Evolutionary conservation across 2,329 filamentous ascomycete genomes (phyloP).

Genomic region (Coniochaeta ligniaria): DNA sequence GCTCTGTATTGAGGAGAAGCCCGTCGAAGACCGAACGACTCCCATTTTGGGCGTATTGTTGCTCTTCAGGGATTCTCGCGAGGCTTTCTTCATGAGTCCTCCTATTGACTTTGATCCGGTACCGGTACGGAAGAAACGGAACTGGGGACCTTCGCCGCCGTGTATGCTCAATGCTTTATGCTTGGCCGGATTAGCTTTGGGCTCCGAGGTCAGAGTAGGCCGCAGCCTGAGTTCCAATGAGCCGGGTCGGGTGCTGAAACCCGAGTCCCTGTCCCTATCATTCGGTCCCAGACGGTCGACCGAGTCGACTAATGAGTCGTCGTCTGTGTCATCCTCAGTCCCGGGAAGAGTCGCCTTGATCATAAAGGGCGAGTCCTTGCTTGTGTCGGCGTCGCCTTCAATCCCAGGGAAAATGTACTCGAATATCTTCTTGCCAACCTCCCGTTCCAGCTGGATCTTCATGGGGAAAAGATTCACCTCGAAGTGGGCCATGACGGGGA

Average conservation of each 20-base stretch:
- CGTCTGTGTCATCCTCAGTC: slow-evolving; percentile 43
- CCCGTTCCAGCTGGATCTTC: slow-evolving; percentile 86
- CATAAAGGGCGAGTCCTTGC: slow-evolving; percentile 55
- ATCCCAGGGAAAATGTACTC: slow-evolving; percentile 92
- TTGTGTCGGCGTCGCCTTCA: slow-evolving; percentile 32
- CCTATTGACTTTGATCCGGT: slow-evolving; percentile 33
- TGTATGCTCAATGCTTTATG: slow-evolving; percentile 43
- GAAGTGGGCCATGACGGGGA: slow-evolving; percentile 94
- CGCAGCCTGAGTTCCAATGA: slow-evolving; percentile 76
- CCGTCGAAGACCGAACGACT: slow-evolving; percentile 39
- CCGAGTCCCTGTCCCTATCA: slow-evolving; percentile 37
- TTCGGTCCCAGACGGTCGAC: slow-evolving; percentile 25
- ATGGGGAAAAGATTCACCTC: slow-evolving; percentile 90
- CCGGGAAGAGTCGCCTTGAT: slow-evolving; percentile 35
- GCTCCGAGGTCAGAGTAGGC: slow-evolving; percentile 65
- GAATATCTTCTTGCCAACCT: slow-evolving; percentile 87
- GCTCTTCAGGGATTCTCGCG: slow-evolving; percentile 44
- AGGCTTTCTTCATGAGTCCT: slow-evolving; percentile 47
- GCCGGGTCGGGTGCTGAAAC: slow-evolving; percentile 55
- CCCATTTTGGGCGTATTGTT: slow-evolving; percentile 31
- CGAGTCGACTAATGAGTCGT: slow-evolving; percentile 31
- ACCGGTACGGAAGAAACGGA: slow-evolving; percentile 43
- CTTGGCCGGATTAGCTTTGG: slow-evolving; percentile 24
- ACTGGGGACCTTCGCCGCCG: slow-evolving; percentile 39
- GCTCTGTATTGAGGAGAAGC: slow-evolving; percentile 27